Evolutionary conservation across 192 early-diverging fungal genomes (phyloP).

Genomic region (Coemansia sp.): DNA sequence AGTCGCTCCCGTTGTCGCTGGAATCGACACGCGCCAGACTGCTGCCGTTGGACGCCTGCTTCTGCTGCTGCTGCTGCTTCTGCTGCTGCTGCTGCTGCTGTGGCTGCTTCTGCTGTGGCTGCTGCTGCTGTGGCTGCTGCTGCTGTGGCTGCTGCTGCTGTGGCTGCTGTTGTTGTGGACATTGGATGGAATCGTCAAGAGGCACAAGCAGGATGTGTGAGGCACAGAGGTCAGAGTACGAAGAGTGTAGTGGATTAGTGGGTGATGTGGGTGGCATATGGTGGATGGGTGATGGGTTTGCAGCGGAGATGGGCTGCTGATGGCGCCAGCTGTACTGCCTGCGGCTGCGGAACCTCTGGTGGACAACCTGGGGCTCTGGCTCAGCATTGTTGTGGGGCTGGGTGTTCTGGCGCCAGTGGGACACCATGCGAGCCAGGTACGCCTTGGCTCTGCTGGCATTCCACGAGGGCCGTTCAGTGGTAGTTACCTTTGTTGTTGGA

Average conservation of each 20-base stretch:
- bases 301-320: neutral
- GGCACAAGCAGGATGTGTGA: conserved; percentile 25
- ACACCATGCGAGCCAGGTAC: conserved; percentile 1
- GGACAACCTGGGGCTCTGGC: neutral
- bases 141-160: neutral
- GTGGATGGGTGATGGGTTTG: neutral
- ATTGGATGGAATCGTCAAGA: neutral
- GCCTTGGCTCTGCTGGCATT: conserved; percentile 1
- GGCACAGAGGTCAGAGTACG: conserved; percentile 9
- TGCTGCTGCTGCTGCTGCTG: neutral
- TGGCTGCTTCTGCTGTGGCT: too few species aligned
- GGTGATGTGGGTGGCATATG: neutral
- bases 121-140: conserved; percentile 6
- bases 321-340: neutral
- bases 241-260: neutral
- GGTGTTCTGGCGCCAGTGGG: neutral
- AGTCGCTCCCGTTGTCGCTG: conserved; percentile 1
- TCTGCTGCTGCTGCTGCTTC: conserved; percentile 9
- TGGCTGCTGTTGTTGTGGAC: neutral
- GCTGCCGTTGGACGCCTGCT: neutral
- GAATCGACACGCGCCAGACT: conserved; percentile 11
- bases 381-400: neutral
- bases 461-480: neutral
- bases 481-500: conserved; percentile 21
- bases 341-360: conserved; percentile 3